Percentiles rank a stretch among this genome's conserved stretches.
These are phyloP conservation scores for Fusarium buxicola DNA, from an alignment of 2,329 filamentous ascomycete genomes.

Conservation along the genomic window DNA sequence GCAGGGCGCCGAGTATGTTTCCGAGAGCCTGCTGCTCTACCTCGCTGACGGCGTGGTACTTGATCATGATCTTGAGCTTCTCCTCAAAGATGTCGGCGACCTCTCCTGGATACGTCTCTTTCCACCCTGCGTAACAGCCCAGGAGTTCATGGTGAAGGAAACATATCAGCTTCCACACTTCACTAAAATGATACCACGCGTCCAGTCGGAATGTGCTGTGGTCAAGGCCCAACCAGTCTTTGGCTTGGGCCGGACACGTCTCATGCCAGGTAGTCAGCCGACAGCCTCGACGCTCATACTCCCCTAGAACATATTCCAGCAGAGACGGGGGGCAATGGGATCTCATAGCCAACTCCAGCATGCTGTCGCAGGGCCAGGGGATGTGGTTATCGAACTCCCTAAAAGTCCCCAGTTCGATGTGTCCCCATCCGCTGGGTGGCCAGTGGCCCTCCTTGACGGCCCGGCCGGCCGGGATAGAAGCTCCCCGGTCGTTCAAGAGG, in stretches of 20 bases:
- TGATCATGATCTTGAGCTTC: constrained; percentile 25
- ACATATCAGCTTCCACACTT: too few species aligned
- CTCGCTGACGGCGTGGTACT: constrained; percentile 10
- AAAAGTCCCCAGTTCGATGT: too few species aligned
- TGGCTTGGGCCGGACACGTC: background rate
- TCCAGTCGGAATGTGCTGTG: background rate
- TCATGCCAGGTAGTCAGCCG: background rate
- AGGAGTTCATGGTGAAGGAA: constrained; percentile 9
- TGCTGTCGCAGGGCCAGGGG: background rate
- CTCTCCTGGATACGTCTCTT: constrained; percentile 8
- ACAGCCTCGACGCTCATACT: background rate
- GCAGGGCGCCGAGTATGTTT: background rate
- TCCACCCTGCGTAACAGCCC: background rate
- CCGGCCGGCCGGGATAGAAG: too few species aligned
- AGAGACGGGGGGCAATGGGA: constrained; percentile 13
- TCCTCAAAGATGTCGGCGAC: constrained; percentile 11
- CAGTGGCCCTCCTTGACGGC: too few species aligned
- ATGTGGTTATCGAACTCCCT: too few species aligned
- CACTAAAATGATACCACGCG: too few species aligned
- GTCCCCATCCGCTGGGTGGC: too few species aligned
- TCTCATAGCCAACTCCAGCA: constrained; percentile 5
- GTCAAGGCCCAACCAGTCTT: background rate
- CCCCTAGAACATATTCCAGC: constrained; percentile 13
- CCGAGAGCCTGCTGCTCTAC: constrained; percentile 8
- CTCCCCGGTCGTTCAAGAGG: too few species aligned